Evolutionary conservation across 352 stramenopile species (phyloP).

Genomic region (Thraustochytrium striatum): DNA sequence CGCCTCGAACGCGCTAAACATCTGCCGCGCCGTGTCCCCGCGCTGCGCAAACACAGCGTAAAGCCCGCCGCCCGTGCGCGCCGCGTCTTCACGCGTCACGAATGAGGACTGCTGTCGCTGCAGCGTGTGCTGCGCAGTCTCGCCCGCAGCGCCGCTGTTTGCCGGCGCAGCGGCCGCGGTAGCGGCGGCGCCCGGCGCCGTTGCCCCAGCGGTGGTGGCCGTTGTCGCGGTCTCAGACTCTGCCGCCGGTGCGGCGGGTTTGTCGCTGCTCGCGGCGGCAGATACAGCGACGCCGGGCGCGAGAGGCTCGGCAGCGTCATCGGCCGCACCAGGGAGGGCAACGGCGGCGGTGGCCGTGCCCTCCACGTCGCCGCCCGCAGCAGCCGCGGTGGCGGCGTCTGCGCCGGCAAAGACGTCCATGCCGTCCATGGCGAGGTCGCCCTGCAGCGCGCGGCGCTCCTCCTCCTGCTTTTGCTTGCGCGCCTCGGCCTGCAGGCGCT

Average conservation of each 20-base stretch:
- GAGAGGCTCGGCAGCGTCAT: too few relatives aligned
- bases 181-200: too few relatives aligned
- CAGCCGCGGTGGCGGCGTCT: not conserved
- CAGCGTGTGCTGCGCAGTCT: not conserved
- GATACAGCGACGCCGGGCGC: too few relatives aligned
- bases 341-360: not conserved
- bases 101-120: not conserved
- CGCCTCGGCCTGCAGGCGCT: constrained; percentile 29
- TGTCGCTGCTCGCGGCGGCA: not conserved
- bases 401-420: constrained; percentile 12
- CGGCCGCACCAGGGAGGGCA: not conserved
- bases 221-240: not conserved
- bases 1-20: constrained; percentile 42
- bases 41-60: constrained; percentile 28
- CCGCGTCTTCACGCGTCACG: constrained; percentile 11
- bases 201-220: not conserved
- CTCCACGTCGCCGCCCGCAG: not conserved
- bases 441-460: constrained; percentile 10
- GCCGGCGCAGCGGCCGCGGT: not conserved
- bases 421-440: constrained; percentile 41
- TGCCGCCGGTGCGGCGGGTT: too few relatives aligned
- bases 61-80: constrained; percentile 24
- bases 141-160: not conserved
- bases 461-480: constrained; percentile 12
- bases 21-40: not conserved